phyloP scores from a whole-genome alignment of 139 green algal genomes.

The Micractinium sp. region DNA sequence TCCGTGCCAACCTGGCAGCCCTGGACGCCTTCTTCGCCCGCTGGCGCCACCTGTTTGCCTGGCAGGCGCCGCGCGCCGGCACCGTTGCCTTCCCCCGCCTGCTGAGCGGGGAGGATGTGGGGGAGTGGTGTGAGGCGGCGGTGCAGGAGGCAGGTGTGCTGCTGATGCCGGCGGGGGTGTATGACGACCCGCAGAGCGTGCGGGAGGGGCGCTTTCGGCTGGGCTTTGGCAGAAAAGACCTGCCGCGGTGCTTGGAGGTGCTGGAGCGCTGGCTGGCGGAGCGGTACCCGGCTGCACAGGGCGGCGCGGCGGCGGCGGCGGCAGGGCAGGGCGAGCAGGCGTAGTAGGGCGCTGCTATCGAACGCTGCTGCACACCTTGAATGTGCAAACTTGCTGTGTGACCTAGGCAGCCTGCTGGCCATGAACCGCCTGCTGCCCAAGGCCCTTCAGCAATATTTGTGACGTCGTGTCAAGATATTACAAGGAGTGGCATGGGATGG shows the following conservation, averaged over 20 bases:
- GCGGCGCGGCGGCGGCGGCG: too few species aligned
- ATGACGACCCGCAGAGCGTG: conserved; percentile 49
- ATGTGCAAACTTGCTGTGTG: too few species aligned
- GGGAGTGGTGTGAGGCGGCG: conserved; percentile 59
- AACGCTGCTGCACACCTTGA: too few species aligned
- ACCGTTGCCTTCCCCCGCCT: conserved; percentile 64
- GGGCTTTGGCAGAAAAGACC: conserved; percentile 63
- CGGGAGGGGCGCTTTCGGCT: conserved; percentile 61
- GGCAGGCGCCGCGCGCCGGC: conserved; percentile 50
- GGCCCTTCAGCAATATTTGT: too few species aligned
- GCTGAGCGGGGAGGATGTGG: conserved; percentile 41
- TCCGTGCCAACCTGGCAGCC: conserved; percentile 55
- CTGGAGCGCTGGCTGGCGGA: conserved; percentile 42
- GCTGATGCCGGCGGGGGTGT: conserved; percentile 75
- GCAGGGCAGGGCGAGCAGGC: too few species aligned
- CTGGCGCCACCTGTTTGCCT: conserved; percentile 55
- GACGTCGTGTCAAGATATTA: too few species aligned
- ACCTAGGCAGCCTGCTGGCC: too few species aligned
- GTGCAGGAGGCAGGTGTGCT: conserved; percentile 70
- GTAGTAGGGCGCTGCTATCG: too few species aligned
- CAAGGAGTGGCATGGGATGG: too few species aligned
- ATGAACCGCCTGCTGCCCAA: too few species aligned
- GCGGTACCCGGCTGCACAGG: background rate
- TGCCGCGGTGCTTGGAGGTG: conserved; percentile 54
- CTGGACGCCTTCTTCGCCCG: conserved; percentile 52